Percentiles rank a stretch among this genome's conserved stretches.
Conservation (phyloP, 106 monocot genomes). For the Allium sativum region DNA sequence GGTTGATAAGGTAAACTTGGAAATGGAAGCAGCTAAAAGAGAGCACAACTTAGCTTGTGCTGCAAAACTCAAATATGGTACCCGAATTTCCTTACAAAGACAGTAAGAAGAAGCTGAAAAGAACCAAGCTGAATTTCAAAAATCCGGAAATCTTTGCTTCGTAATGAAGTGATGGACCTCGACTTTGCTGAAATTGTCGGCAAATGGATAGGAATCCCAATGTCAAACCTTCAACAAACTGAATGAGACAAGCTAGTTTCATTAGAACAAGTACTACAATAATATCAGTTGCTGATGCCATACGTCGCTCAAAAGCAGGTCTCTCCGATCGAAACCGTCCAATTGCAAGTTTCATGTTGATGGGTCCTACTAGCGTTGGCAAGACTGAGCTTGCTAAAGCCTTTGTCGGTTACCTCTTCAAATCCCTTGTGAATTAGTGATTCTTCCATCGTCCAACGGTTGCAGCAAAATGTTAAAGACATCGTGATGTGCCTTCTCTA, state of each 20-base stretch:
- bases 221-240: slow-evolving; percentile 74
- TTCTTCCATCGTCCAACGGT: slow-evolving; percentile 81
- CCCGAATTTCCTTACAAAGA: slow-evolving; percentile 56
- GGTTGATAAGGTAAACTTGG: slow-evolving; percentile 88
- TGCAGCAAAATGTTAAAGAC: slow-evolving; percentile 87
- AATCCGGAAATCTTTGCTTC: slow-evolving; percentile 68
- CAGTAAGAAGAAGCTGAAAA: slow-evolving; percentile 69
- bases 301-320: slow-evolving; percentile 75
- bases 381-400: slow-evolving; percentile 93
- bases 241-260: slow-evolving; percentile 73
- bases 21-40: slow-evolving; percentile 91
- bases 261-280: slow-evolving; percentile 84
- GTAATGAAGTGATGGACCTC: slow-evolving; percentile 78
- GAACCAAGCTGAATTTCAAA: slow-evolving; percentile 56
- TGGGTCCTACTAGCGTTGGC: slow-evolving; percentile 94
- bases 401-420: slow-evolving; percentile 65
- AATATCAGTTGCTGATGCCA: slow-evolving; percentile 76
- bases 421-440: slow-evolving; percentile 85
- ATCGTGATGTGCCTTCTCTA: slow-evolving; percentile 90
- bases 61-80: slow-evolving; percentile 88
- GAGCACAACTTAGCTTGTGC: slow-evolving; percentile 82
- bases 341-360: slow-evolving; percentile 96
- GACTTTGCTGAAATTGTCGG: slow-evolving; percentile 91
- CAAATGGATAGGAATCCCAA: slow-evolving; percentile 92
- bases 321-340: slow-evolving; percentile 78